A percentile compares a stretch with the other conserved stretches of the same genome.
Conservation (phyloP, 176 grass and related monocot genomes). For the Phragmites australis region DNA sequence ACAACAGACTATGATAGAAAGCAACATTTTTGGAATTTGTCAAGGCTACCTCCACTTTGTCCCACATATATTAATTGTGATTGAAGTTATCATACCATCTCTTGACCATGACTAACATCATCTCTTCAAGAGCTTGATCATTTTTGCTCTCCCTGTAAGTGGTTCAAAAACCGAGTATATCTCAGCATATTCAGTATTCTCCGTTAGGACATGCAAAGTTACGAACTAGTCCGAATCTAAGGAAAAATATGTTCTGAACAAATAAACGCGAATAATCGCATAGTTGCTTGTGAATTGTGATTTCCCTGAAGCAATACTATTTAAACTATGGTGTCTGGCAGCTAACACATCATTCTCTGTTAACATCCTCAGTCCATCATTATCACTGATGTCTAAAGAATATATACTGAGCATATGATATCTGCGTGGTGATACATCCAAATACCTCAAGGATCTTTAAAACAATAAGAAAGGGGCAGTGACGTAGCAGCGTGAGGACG, state of each 20-base stretch:
- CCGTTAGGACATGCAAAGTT: background rate
- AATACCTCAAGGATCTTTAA: background rate
- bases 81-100: background rate
- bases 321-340: background rate
- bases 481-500: no score
- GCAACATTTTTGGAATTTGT: background rate
- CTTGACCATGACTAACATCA: background rate
- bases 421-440: background rate
- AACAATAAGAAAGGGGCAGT: background rate
- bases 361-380: background rate
- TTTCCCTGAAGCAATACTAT: background rate
- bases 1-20: conserved; percentile 4
- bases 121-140: background rate
- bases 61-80: background rate
- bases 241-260: no score
- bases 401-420: background rate
- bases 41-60: background rate
- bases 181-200: background rate
- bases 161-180: background rate
- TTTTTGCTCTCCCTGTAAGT: no score
- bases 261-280: no score
- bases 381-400: background rate
- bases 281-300: background rate
- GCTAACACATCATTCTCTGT: background rate
- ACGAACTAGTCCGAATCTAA: no score